phyloP scores from a whole-genome alignment of 164 flowering plant species.

The Liquidambar formosana region DNA sequence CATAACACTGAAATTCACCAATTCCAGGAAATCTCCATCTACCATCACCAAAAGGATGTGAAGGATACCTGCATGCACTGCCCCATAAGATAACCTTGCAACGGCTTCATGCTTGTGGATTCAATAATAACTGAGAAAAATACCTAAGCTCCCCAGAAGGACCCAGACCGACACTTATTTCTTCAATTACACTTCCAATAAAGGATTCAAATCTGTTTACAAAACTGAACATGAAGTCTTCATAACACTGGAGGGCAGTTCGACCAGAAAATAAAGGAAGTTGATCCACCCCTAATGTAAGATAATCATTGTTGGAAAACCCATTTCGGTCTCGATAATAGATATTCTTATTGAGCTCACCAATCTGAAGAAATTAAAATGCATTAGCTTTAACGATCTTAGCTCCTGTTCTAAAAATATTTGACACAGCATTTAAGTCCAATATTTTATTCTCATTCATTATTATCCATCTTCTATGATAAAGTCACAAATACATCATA shows the following conservation, averaged over 20 bases:
- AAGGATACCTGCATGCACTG: constrained; percentile 48
- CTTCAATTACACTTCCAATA: constrained; percentile 56
- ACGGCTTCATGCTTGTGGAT: not conserved
- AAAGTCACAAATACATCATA: too few species aligned
- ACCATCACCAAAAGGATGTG: constrained; percentile 55
- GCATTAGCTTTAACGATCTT: constrained; percentile 5
- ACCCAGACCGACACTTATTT: constrained; percentile 64
- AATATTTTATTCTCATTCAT: too few species aligned
- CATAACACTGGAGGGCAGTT: constrained; percentile 63
- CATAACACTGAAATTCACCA: constrained; percentile 70
- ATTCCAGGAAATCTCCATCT: constrained; percentile 68
- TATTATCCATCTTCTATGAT: too few species aligned
- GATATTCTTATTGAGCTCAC: constrained; percentile 45
- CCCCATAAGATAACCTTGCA: constrained; percentile 13
- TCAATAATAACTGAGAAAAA: constrained; percentile 7
- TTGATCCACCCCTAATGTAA: constrained; percentile 57
- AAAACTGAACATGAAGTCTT: constrained; percentile 58
- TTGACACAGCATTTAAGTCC: too few species aligned
- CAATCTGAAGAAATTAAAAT: constrained; percentile 43
- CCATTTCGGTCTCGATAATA: constrained; percentile 57
- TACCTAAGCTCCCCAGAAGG: constrained; percentile 72
- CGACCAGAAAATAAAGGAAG: constrained; percentile 56
- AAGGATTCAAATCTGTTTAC: constrained; percentile 39
- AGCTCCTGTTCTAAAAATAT: not conserved
- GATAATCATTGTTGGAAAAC: constrained; percentile 49